These are phyloP conservation scores for Leucosporidium scottii DNA, from an alignment of 768 basidiomycete species.

Conservation along the genomic window DNA sequence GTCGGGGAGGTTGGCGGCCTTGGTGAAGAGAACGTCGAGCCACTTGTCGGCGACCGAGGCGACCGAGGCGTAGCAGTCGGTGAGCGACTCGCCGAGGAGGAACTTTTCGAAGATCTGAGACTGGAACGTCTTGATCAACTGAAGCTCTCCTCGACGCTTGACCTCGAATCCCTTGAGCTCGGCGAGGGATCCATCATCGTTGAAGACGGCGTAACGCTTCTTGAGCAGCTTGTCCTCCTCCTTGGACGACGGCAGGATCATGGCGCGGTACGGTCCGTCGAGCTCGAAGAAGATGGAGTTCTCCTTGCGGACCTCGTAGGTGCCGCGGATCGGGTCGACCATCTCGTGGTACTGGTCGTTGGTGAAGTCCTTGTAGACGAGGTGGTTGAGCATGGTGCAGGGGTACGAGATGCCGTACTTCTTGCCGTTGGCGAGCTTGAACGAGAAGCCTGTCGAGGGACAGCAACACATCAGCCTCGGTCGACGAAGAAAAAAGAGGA, in stretches of 20 bases:
- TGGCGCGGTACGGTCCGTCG: conserved; percentile 95
- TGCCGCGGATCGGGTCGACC: conserved; percentile 66
- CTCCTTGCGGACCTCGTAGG: conserved; percentile 78
- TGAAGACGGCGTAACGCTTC: conserved; percentile 98
- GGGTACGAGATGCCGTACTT: conserved; percentile 86
- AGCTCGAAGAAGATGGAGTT: conserved; percentile 99
- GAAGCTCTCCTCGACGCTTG: conserved; percentile 92
- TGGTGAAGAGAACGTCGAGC: conserved; percentile 89
- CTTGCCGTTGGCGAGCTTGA: conserved; percentile 82
- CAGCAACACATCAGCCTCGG: too few species aligned
- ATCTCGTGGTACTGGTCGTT: conserved; percentile 97
- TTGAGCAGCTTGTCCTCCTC: conserved; percentile 98
- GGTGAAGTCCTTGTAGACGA: conserved; percentile 90
- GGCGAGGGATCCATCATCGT: conserved; percentile 93
- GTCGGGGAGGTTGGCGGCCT: conserved; percentile 73
- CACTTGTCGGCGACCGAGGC: conserved; percentile 91
- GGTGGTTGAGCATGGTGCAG: conserved; percentile 98
- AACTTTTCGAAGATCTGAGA: conserved; percentile 98
- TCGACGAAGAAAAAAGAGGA: neutral
- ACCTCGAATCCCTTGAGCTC: conserved; percentile 99
- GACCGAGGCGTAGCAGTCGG: conserved; percentile 92
- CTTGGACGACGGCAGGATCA: conserved; percentile 98
- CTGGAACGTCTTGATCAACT: conserved; percentile 99
- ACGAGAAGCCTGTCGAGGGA: conserved; percentile 64
- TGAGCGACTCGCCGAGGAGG: conserved; percentile 80